phyloP scores from a whole-genome alignment of 352 stramenopile genomes.

The Pythium grandisporangium region DNA sequence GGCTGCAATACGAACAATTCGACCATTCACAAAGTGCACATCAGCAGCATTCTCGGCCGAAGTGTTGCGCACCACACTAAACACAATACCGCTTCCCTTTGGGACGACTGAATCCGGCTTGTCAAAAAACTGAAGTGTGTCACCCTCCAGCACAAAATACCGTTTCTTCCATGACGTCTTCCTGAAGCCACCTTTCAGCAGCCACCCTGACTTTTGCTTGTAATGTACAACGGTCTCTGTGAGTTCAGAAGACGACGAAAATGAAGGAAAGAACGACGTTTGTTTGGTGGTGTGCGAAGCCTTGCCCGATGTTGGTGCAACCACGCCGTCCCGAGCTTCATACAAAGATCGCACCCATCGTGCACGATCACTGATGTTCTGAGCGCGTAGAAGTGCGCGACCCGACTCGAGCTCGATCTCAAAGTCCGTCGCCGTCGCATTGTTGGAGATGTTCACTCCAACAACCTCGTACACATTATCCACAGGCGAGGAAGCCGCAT shows the following conservation, averaged over 20 bases:
- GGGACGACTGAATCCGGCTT: conserved; percentile 25
- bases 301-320: no score
- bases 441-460: conserved; percentile 31
- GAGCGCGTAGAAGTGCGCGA: conserved; percentile 30
- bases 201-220: conserved; percentile 41
- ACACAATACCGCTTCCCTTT: conserved; percentile 31
- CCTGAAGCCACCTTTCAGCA: conserved; percentile 39
- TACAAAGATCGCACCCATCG: conserved; percentile 51
- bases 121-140: conserved; percentile 42
- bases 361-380: conserved; percentile 30
- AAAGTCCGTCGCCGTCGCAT: conserved; percentile 16
- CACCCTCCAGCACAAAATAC: conserved; percentile 54
- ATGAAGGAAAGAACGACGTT: no score
- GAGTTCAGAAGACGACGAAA: no score
- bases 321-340: no score
- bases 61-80: conserved; percentile 26
- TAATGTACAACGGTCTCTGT: no score
- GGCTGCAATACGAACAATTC: conserved; percentile 31
- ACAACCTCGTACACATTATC: conserved; percentile 38
- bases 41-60: conserved; percentile 22
- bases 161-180: conserved; percentile 50
- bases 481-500: conserved; percentile 33
- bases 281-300: no score
- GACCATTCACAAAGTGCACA: conserved; percentile 37
- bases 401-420: conserved; percentile 50